Percentiles rank a stretch among this genome's conserved stretches.
These are phyloP conservation scores for Taiwanofungus camphoratus DNA, from an alignment of 1,284 basidiomycete species.

Conservation along the genomic window DNA sequence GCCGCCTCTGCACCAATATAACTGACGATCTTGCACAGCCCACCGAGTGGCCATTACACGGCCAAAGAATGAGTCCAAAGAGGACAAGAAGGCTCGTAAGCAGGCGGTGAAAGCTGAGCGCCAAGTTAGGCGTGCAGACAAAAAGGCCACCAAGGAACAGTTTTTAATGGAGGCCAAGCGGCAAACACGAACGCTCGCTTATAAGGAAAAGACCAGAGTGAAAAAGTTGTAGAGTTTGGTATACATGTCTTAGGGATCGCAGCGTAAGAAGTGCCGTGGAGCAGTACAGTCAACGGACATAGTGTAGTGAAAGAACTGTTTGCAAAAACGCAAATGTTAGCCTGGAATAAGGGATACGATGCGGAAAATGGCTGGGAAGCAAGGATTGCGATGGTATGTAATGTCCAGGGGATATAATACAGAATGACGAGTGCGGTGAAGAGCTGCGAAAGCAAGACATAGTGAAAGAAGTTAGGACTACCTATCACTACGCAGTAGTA, in stretches of 20 bases:
- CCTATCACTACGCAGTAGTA: not conserved
- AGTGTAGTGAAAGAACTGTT: no score
- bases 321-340: no score
- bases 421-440: not conserved
- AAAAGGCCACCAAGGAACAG: conserved; percentile 74
- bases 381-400: not conserved
- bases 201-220: conserved; percentile 35
- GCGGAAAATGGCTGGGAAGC: no score
- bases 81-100: conserved; percentile 88
- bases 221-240: conserved; percentile 26
- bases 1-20: no score
- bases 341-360: no score
- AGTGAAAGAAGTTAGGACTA: not conserved
- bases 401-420: not conserved
- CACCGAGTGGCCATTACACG: conserved; percentile 54
- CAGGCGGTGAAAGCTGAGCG: conserved; percentile 81
- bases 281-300: conserved; percentile 1
- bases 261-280: no score
- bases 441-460: not conserved
- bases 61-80: conserved; percentile 73
- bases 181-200: conserved; percentile 54
- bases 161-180: conserved; percentile 73
- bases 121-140: conserved; percentile 70
- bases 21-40: conserved; percentile 21
- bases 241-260: no score